Base-by-base conservation (phyloP, 768 basidiomycete genomes). In the Hemileccinum impolitum region DNA sequence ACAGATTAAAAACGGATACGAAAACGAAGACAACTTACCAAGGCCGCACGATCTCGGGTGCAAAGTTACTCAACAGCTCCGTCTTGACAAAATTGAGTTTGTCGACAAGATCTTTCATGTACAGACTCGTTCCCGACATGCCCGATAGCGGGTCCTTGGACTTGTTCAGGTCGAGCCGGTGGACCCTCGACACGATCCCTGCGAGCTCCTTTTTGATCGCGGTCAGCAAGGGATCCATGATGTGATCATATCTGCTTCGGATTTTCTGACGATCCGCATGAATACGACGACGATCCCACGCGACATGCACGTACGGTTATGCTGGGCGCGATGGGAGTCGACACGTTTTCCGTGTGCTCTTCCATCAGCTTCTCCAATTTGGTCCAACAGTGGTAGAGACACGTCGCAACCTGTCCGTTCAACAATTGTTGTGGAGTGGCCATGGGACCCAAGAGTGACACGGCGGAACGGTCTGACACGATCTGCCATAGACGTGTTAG, bases 51-150 rank as follows among this genome's bases (percentile, higher is more conserved):
- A 81, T 75, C 18, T 92, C 90, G 0, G 88, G 89, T 12, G 93
- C 57, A 63, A 86, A 92, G 52, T 79, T 80, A 39, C 70, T 77
- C 12, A 98, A 64, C n/a, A 98, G 65, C 58, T 94, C 91, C 14
- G 72, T 65, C 68, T 90, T 90, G 54, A 97, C 73, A 61, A 90
- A 94, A 1, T 75, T 70, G 39, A 99, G 71, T 23, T 65, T 96
- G 49, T 96, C 94, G 8, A 84, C 79, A 47, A 99, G 74, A n/a
- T 63, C 61, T 17, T 90, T 89, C 81, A 97, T 88, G 68, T 97
- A 98, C 13, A 84, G 66, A 67, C 90, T 95, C 56, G 73, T 71
- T 1, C 67, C 74, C 1, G 72, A 61, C 48, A 73, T 66, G 15
- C 78, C 79, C 38, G 78, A 71, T 67, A 75, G 75, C 1, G 87